A percentile compares a stretch with the other conserved stretches of the same genome.
These are phyloP conservation scores for Pleoardoris graminearum DNA, from an alignment of 2,329 filamentous ascomycete genomes.

Conservation along the genomic window DNA sequence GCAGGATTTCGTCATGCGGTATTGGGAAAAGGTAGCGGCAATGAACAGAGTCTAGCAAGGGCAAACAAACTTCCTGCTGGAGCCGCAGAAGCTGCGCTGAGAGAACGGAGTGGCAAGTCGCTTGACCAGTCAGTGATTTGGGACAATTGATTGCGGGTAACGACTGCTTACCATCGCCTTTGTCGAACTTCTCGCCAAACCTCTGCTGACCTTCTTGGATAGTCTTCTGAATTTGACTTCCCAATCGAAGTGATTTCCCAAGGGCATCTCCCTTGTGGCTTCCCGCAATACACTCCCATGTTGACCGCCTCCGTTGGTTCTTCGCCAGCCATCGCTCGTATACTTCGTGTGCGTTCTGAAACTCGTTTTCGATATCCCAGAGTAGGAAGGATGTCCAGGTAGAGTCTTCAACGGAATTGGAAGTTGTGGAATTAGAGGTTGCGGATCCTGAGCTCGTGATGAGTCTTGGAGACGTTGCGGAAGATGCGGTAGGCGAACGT, in stretches of 20 bases:
- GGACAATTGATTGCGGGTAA: neutral
- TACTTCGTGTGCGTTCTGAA: slow-evolving; percentile 37
- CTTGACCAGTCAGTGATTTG: slow-evolving; percentile 25
- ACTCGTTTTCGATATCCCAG: slow-evolving; percentile 44
- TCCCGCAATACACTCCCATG: slow-evolving; percentile 31
- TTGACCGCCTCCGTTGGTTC: slow-evolving; percentile 22
- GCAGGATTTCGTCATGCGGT: slow-evolving; percentile 36
- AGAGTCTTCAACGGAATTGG: slow-evolving; percentile 29
- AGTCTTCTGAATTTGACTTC: slow-evolving; percentile 29
- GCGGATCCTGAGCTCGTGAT: neutral
- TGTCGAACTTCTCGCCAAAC: slow-evolving; percentile 37
- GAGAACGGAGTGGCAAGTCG: slow-evolving; percentile 35
- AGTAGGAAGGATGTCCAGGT: slow-evolving; percentile 36
- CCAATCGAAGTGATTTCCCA: slow-evolving; percentile 31
- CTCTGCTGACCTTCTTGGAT: slow-evolving; percentile 32
- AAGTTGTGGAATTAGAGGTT: too few species aligned
- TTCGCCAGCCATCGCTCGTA: slow-evolving; percentile 37
- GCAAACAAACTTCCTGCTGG: slow-evolving; percentile 38
- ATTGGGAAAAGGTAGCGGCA: slow-evolving; percentile 22
- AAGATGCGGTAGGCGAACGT: too few species aligned
- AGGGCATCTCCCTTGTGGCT: slow-evolving; percentile 33
- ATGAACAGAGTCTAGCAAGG: slow-evolving; percentile 34
- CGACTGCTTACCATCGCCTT: slow-evolving; percentile 33
- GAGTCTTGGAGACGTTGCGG: neutral
- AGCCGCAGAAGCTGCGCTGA: slow-evolving; percentile 37